Percentiles rank a stretch among this genome's conserved stretches.
phyloP scores from a whole-genome alignment of 2,329 filamentous ascomycete species.

The Leptographium flavum region DNA sequence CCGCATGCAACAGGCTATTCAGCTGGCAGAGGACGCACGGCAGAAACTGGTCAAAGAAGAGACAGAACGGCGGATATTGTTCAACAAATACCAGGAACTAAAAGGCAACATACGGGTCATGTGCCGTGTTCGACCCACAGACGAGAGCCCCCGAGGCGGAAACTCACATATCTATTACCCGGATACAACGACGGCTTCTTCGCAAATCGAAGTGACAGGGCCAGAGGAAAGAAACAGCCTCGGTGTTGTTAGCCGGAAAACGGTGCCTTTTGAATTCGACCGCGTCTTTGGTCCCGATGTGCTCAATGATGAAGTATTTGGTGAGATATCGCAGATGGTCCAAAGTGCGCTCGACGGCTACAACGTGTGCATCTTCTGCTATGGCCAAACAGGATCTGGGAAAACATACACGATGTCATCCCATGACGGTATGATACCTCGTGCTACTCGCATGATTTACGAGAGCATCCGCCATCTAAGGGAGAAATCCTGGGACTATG shows the following conservation, averaged over 20 bases:
- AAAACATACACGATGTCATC: constrained; percentile 97
- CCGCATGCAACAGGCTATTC: constrained; percentile 63
- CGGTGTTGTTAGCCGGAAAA: constrained; percentile 61
- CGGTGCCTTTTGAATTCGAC: constrained; percentile 80
- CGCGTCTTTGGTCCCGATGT: constrained; percentile 71
- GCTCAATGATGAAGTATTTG: constrained; percentile 78
- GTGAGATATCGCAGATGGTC: constrained; percentile 91
- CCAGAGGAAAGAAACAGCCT: constrained; percentile 74
- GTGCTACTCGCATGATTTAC: constrained; percentile 87
- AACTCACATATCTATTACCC: constrained; percentile 68
- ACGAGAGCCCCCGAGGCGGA: constrained; percentile 43
- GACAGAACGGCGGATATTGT: constrained; percentile 75
- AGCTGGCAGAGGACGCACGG: constrained; percentile 53
- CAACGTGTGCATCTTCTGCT: constrained; percentile 98
- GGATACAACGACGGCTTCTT: constrained; percentile 68
- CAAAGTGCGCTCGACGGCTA: constrained; percentile 94
- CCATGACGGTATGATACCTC: constrained; percentile 84
- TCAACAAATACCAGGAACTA: constrained; percentile 95
- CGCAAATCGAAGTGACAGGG: constrained; percentile 73
- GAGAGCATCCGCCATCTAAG: constrained; percentile 68
- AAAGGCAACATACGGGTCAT: constrained; percentile 98
- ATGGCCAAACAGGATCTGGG: constrained; percentile 91
- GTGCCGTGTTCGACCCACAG: constrained; percentile 76
- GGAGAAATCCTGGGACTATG: constrained; percentile 89
- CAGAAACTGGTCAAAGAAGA: constrained; percentile 85